These are phyloP conservation scores for Salpingoeca rosetta DNA, from an alignment of 78 protist species.

Conservation along the genomic window DNA sequence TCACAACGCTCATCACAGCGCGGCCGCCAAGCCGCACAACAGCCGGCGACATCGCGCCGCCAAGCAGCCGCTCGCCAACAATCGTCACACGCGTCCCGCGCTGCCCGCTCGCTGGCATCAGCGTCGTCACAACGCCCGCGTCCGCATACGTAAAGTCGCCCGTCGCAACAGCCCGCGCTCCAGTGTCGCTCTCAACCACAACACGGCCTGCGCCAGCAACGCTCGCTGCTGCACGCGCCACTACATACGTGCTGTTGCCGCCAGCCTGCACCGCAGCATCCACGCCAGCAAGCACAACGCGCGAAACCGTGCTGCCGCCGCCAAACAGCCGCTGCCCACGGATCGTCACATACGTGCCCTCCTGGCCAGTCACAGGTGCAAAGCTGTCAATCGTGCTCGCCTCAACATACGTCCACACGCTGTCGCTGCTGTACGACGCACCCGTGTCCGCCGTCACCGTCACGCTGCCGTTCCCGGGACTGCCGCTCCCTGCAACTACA, in stretches of 20 bases:
- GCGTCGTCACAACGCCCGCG: not conserved
- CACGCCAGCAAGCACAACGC: not conserved
- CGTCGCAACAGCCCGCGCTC: not conserved
- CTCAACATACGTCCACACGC: not conserved
- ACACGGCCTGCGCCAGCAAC: not conserved
- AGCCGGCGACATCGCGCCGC: not conserved
- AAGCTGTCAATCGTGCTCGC: not conserved
- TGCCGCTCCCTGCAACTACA: not conserved
- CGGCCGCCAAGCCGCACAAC: not conserved
- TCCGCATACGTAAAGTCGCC: not conserved
- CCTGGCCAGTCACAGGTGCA: not conserved
- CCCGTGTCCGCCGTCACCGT: not conserved
- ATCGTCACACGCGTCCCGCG: not conserved
- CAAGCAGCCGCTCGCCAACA: not conserved
- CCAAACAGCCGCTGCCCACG: not conserved
- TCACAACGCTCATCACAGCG: not conserved
- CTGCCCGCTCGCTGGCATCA: not conserved
- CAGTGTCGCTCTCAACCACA: not conserved
- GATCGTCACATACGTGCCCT: not conserved
- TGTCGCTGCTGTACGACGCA: not conserved
- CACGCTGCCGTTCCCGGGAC: not conserved
- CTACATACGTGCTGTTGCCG: not conserved
- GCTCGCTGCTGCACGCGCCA: not conserved
- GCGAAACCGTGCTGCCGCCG: not conserved
- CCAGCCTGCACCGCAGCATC: not conserved